A percentile compares a stretch with the other conserved stretches of the same genome.
Conservation (phyloP, 345 rosid species). For the Eucalyptus grandis region DNA sequence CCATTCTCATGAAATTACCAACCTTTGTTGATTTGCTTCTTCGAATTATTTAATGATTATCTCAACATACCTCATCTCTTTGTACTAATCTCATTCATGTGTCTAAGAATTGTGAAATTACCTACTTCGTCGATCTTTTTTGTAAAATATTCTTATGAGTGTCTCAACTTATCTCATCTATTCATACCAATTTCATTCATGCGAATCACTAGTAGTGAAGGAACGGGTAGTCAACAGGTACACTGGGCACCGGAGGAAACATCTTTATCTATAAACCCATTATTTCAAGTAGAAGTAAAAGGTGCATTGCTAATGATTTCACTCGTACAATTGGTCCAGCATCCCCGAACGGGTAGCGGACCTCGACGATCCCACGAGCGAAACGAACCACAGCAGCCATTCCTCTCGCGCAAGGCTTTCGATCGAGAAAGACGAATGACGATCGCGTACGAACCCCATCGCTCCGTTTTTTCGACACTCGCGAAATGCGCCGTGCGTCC, state of each 20-base stretch:
- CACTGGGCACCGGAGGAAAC: background rate
- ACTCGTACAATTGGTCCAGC: background rate
- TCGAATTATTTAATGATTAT: background rate
- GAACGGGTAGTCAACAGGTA: too few species aligned
- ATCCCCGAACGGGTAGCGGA: background rate
- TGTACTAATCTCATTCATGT: background rate
- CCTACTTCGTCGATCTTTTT: accelerated
- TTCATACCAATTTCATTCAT: background rate
- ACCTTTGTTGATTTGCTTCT: background rate
- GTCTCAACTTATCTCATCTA: background rate
- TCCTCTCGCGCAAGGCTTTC: background rate
- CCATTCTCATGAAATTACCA: background rate
- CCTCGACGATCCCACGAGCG: background rate
- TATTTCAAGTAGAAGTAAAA: background rate
- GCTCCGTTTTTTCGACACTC: background rate
- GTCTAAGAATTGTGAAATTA: background rate
- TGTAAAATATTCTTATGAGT: background rate
- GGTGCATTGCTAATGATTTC: background rate
- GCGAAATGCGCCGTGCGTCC: background rate
- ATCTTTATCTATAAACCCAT: background rate
- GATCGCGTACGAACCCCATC: background rate
- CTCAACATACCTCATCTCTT: background rate
- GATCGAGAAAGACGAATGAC: background rate
- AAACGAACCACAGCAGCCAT: background rate
- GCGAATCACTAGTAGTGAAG: background rate